Evolutionary conservation across 495 filamentous ascomycete species (phyloP), one percentile per base, ranked within the genome.

Genomic region (Rostrohypoxylon terebratum): DNA sequence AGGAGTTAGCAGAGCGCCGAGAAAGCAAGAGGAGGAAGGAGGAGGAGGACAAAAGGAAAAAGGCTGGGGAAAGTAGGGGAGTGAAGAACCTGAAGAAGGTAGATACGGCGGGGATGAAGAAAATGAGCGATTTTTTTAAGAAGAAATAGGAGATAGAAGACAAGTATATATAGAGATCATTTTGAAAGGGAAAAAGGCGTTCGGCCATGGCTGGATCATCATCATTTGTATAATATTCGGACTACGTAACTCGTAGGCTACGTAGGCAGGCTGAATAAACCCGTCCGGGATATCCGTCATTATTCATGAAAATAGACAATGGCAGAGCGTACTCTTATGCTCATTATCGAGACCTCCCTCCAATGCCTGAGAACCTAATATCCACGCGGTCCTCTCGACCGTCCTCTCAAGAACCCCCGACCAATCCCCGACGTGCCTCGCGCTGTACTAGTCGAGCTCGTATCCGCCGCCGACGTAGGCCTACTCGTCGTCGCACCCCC

Each of bases 61-160:
- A 93, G 78, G 86, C 85, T 7, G 84, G 84, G 13, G 87, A 93
- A 81, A 95, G 91, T 70, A 84, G 87, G 18, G 94, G 87, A 0
- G 88, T 97, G 0, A 89, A 86, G 73, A 86, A 94, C 42, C 76
- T 99, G 74, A 91, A 90, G 78, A 98, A 98, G 82, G 95, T 92
- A 13, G 91, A 97, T 77, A 93, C 90, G 0, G 88, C 75, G 14
- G 96, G 96, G 25, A 99, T 99, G 96, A 93, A 92, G 86, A 98
- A 97, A 85, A 87, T 99, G 89, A 97, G 93, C 72, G 87, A 90
- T 68, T 99, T 98, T 79, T 99, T 99, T 78, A 87, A 85, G 40
- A 97, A 94, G 83, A 90, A 88, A 66, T 71, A 67, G 57, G 38
- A 50, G n/a, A 59, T 66, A 38, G 36, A 31, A 28, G 7, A 6